Evolutionary conservation across 495 filamentous ascomycete genomes (phyloP).

Genomic region (Penicillium odoratum): DNA sequence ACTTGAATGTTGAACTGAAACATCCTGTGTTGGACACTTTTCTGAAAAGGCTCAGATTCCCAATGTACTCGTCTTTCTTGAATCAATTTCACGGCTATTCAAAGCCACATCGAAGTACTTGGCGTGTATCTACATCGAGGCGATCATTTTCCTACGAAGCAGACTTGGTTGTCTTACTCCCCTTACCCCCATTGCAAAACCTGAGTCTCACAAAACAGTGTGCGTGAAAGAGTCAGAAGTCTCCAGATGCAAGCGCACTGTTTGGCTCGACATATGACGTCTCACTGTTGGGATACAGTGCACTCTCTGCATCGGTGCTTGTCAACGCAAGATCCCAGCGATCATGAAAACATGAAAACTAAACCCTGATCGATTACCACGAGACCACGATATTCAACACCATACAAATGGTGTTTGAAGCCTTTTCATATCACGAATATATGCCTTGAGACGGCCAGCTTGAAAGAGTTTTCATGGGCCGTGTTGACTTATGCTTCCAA

Average conservation of each 20-base stretch:
- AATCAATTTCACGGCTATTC: neutral
- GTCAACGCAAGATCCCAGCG: neutral
- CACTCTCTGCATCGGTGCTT: neutral
- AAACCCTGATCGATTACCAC: neutral
- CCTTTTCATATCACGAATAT: no score
- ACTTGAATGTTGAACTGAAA: neutral
- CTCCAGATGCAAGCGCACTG: neutral
- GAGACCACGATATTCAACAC: neutral
- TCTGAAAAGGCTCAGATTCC: neutral
- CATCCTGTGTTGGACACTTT: neutral
- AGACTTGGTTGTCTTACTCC: no score
- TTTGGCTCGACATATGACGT: neutral
- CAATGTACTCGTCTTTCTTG: neutral
- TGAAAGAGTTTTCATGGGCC: no score
- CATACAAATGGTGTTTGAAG: neutral
- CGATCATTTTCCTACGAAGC: no score
- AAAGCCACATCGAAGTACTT: no score
- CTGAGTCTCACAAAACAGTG: no score
- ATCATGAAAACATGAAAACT: neutral
- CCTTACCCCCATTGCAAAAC: no score
- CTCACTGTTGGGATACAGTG: neutral
- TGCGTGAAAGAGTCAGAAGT: no score
- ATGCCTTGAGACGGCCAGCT: no score
- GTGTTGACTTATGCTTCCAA: no score
- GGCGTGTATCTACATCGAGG: no score